These are phyloP conservation scores for Cladorrhinum sp. DNA, from an alignment of 2,329 filamentous ascomycete genomes.

Conservation along the genomic window DNA sequence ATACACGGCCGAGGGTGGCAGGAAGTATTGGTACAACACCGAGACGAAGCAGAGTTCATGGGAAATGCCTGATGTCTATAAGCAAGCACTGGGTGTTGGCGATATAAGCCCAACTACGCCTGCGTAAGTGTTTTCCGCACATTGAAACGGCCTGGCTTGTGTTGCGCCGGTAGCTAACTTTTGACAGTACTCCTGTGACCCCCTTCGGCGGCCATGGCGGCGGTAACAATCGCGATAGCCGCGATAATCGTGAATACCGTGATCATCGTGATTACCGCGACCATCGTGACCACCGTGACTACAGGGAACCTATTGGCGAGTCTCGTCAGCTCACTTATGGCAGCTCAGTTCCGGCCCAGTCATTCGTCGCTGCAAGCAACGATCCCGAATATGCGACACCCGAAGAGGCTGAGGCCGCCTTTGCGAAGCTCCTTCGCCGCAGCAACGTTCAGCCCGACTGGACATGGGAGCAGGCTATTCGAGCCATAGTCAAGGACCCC, in stretches of 20 bases:
- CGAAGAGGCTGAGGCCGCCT: constrained; percentile 90
- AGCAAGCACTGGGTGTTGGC: constrained; percentile 66
- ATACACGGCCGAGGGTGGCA: constrained; percentile 80
- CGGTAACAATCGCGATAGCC: constrained; percentile 27
- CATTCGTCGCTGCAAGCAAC: constrained; percentile 60
- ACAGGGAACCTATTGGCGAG: constrained; percentile 45
- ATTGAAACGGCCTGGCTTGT: too few relatives aligned
- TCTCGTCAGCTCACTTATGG: constrained; percentile 57
- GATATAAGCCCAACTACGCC: constrained; percentile 45
- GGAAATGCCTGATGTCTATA: constrained; percentile 86
- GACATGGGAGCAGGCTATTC: constrained; percentile 88
- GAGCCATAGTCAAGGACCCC: constrained; percentile 80
- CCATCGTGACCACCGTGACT: constrained; percentile 26
- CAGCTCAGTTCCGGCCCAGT: constrained; percentile 54
- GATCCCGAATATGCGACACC: constrained; percentile 75
- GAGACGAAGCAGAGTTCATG: constrained; percentile 90
- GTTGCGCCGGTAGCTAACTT: constrained; percentile 19
- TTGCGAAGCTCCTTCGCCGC: constrained; percentile 83
- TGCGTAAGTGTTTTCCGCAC: constrained; percentile 38
- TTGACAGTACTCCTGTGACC: constrained; percentile 29
- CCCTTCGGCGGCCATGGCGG: constrained; percentile 41
- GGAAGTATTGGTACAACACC: constrained; percentile 93
- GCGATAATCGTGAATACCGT: constrained; percentile 30
- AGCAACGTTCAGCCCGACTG: constrained; percentile 86
- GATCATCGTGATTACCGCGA: constrained; percentile 26